A percentile compares a stretch with the other conserved stretches of the same genome.
These are phyloP conservation scores for Candida berthetii DNA, from an alignment of 805 yeast genomes.

Conservation along the genomic window DNA sequence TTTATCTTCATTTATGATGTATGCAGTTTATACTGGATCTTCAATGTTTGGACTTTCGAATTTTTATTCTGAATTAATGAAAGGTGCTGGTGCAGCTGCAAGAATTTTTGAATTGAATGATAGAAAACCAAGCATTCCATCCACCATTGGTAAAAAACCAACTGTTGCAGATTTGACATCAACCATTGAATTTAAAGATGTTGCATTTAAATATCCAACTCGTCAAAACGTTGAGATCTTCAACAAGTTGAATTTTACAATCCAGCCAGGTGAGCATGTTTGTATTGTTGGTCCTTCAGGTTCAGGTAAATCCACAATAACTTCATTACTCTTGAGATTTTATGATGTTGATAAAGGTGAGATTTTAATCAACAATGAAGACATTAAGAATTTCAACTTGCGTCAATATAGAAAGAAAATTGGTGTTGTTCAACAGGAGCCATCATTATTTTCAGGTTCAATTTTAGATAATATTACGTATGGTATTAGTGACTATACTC, in stretches of 20 bases:
- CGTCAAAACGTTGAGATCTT: constrained; percentile 70
- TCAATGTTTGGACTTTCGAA: constrained; percentile 87
- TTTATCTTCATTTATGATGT: constrained; percentile 88
- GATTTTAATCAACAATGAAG: constrained; percentile 57
- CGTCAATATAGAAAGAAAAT: constrained; percentile 66
- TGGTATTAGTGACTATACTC: constrained; percentile 52
- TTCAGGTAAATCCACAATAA: constrained; percentile 87
- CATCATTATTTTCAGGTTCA: constrained; percentile 81
- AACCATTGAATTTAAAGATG: constrained; percentile 53
- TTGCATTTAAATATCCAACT: constrained; percentile 78
- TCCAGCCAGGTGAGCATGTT: constrained; percentile 78
- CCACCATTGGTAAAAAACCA: constrained; percentile 52
- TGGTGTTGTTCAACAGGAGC: constrained; percentile 94
- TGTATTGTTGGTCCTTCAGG: constrained; percentile 98
- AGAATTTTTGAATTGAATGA: constrained; percentile 84
- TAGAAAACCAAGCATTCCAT: constrained; percentile 63
- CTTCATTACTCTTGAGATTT: constrained; percentile 72
- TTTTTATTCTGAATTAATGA: constrained; percentile 92
- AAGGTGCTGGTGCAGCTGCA: constrained; percentile 94
- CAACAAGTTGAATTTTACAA: constrained; percentile 47
- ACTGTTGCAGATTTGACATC: constrained; percentile 24
- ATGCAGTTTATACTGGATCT: constrained; percentile 90
- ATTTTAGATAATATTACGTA: constrained; percentile 78
- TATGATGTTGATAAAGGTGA: constrained; percentile 72
- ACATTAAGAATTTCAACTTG: constrained; percentile 59